phyloP scores from a whole-genome alignment of 441 rosid genomes.

The Aquilaria agallochum region DNA sequence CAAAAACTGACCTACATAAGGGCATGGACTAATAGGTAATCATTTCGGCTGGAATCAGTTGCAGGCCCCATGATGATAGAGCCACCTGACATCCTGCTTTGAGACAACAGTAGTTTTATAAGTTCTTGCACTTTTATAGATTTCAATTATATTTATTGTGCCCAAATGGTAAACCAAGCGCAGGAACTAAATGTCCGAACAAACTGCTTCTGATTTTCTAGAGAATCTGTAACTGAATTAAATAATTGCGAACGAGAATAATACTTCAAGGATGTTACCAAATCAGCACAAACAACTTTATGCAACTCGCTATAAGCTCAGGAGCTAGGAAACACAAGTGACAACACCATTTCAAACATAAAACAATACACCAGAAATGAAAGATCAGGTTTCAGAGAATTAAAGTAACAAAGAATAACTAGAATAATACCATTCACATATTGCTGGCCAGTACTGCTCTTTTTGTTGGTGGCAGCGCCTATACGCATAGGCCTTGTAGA shows the following conservation, averaged over 20 bases:
- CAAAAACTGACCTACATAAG: conserved; percentile 91
- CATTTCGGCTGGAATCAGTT: conserved; percentile 91
- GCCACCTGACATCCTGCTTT: conserved; percentile 92
- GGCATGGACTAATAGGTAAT: conserved; percentile 69
- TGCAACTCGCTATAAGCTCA: too few relatives aligned
- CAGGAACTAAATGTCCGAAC: conserved; percentile 48
- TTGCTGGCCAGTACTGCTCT: conserved; percentile 40
- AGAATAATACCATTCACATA: conserved; percentile 44
- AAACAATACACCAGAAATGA: too few relatives aligned
- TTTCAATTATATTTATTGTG: conserved; percentile 36
- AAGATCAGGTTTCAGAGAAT: not conserved
- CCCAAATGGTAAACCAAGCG: conserved; percentile 50
- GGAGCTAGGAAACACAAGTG: too few relatives aligned
- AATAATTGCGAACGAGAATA: not conserved
- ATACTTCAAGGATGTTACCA: not conserved
- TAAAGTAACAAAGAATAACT: not conserved
- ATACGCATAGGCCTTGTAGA: conserved; percentile 73
- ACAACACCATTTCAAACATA: too few relatives aligned
- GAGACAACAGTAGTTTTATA: conserved; percentile 77
- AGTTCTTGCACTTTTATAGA: conserved; percentile 46
- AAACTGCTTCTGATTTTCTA: conserved; percentile 44
- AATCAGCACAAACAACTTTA: conserved; percentile 9
- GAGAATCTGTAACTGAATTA: conserved; percentile 35
- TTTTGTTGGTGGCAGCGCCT: conserved; percentile 67
- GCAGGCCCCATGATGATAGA: conserved; percentile 95